Conservation (phyloP, 202 grass and related monocot species). For the Setaria italica region DNA sequence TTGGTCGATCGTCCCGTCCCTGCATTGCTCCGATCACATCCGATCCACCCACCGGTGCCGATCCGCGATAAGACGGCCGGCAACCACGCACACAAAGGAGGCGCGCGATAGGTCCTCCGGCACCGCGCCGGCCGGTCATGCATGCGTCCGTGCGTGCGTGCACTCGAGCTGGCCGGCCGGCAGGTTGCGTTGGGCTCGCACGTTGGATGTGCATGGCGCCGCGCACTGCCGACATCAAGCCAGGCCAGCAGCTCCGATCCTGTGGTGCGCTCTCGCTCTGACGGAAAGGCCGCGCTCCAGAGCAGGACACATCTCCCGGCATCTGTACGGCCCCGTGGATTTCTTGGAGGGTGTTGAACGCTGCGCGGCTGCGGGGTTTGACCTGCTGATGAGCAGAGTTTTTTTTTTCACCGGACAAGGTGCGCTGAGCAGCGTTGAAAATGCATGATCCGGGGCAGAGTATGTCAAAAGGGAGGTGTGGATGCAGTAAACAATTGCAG, state of each 20-base stretch:
- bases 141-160: background rate
- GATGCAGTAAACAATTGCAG: slow-evolving; percentile 7
- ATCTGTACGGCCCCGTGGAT: background rate
- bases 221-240: slow-evolving; percentile 35
- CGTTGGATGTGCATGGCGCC: slow-evolving; percentile 11
- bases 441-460: background rate
- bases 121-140: background rate
- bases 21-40: background rate
- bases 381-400: background rate
- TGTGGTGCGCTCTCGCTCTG: slow-evolving; percentile 26
- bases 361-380: background rate
- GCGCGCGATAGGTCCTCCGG: slow-evolving; percentile 24
- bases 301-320: background rate
- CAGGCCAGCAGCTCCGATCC: background rate
- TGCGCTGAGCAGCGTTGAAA: background rate
- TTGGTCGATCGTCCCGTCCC: background rate
- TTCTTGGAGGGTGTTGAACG: background rate
- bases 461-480: background rate
- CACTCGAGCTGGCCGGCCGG: background rate
- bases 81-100: background rate
- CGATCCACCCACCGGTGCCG: background rate
- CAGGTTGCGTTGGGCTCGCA: background rate
- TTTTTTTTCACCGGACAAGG: background rate
- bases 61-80: slow-evolving; percentile 38
- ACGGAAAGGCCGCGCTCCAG: slow-evolving; percentile 26